Percentiles rank a stretch among this genome's conserved stretches.
Conservation (phyloP, 306 rosid genomes). For the Senna tora region DNA sequence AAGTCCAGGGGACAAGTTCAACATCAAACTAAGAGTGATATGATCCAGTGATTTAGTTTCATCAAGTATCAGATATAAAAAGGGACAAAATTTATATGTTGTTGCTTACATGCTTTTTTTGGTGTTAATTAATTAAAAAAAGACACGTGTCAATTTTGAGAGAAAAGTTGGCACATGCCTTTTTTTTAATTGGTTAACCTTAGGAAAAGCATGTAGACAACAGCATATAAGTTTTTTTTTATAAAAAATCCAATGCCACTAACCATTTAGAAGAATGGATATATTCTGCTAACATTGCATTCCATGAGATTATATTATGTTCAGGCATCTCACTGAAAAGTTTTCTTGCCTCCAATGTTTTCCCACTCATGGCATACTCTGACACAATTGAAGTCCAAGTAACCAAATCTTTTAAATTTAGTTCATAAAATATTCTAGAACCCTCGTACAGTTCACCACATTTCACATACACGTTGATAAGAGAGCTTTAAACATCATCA, state of each 20-base stretch:
- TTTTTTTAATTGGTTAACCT: too few species aligned
- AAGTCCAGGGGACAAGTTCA: constrained; percentile 56
- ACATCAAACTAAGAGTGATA: constrained; percentile 60
- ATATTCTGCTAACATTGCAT: constrained; percentile 80
- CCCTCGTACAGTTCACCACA: constrained; percentile 63
- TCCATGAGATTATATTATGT: constrained; percentile 75
- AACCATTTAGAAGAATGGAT: constrained; percentile 46
- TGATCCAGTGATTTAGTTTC: constrained; percentile 47
- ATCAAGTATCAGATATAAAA: constrained; percentile 53
- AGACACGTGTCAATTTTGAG: too few species aligned
- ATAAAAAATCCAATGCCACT: constrained; percentile 58
- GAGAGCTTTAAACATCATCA: constrained; percentile 59
- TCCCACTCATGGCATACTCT: constrained; percentile 63
- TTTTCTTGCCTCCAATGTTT: constrained; percentile 56
- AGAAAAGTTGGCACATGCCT: too few species aligned
- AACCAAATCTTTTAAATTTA: constrained; percentile 57
- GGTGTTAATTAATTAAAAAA: too few species aligned
- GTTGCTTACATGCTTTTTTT: too few species aligned
- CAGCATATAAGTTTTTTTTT: too few species aligned
- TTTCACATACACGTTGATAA: constrained; percentile 63
- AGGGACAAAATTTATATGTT: too few species aligned
- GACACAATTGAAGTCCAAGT: constrained; percentile 76
- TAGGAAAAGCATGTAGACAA: too few species aligned
- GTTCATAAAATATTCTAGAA: constrained; percentile 52
- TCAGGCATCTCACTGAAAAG: constrained; percentile 71